Evolutionary conservation across 2,329 filamentous ascomycete genomes (phyloP).

Genomic region (Aspergillus eucalypticola): DNA sequence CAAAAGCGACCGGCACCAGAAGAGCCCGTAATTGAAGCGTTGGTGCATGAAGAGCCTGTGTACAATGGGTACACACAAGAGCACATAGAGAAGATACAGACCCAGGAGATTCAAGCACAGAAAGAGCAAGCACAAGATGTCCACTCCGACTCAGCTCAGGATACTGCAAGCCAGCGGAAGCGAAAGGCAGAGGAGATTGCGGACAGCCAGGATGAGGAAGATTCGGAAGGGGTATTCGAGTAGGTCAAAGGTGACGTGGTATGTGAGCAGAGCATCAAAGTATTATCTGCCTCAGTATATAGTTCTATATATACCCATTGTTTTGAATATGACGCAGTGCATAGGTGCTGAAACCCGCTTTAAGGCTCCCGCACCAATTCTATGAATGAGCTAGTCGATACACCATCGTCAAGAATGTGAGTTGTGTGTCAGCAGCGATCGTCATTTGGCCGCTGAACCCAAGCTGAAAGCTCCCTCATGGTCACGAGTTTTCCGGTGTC

Average conservation of each 20-base stretch:
- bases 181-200: conserved; percentile 47
- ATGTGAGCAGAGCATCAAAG: conserved; percentile 7
- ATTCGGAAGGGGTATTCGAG: conserved; percentile 34
- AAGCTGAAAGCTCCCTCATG: conserved; percentile 26
- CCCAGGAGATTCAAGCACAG: conserved; percentile 10
- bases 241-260: conserved; percentile 29
- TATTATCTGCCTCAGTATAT: not conserved
- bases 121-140: conserved; percentile 11
- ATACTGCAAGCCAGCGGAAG: conserved; percentile 33
- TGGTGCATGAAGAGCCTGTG: no score
- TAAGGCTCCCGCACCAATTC: not conserved
- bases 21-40: not conserved
- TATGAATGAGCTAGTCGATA: not conserved
- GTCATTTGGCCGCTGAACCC: conserved; percentile 17
- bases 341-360: not conserved
- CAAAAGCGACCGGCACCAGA: not conserved
- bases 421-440: not conserved
- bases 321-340: not conserved
- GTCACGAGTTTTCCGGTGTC: conserved; percentile 24
- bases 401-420: not conserved
- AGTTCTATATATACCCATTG: not conserved
- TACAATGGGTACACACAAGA: not conserved
- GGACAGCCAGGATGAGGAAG: conserved; percentile 47
- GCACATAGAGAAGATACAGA: not conserved
- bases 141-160: conserved; percentile 2